Percentiles rank a stretch among this genome's conserved stretches.
Evolutionary conservation across 2,329 filamentous ascomycete genomes (phyloP).

Genomic region (Orbilia ellipsospora): DNA sequence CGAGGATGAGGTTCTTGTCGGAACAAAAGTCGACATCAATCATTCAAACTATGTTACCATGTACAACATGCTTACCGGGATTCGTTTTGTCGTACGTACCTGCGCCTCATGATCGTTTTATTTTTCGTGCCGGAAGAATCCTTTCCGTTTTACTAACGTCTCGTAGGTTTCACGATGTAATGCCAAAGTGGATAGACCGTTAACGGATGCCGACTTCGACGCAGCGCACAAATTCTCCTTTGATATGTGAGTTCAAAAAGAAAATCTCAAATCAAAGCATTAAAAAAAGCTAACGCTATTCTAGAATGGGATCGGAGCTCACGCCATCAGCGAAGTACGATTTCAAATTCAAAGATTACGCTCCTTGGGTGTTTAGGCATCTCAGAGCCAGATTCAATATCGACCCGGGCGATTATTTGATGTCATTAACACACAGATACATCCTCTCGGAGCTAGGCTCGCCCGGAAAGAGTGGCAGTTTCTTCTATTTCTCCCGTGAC

Average conservation of each 20-base stretch:
- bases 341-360: slow-evolving; percentile 99
- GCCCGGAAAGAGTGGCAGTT: slow-evolving; percentile 96
- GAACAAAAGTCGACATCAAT: slow-evolving; percentile 96
- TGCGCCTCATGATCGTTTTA: not conserved
- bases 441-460: slow-evolving; percentile 97
- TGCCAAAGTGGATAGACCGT: slow-evolving; percentile 89
- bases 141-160: not conserved
- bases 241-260: slow-evolving; percentile 78
- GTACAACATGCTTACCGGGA: slow-evolving; percentile 99
- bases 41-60: slow-evolving; percentile 98
- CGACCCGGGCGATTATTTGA: slow-evolving; percentile 96
- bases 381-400: slow-evolving; percentile 87
- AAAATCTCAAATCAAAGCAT: slow-evolving; percentile 56
- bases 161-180: slow-evolving; percentile 90
- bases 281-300: not conserved
- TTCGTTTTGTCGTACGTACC: slow-evolving; percentile 73
- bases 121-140: too few species aligned
- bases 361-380: slow-evolving; percentile 98
- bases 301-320: slow-evolving; percentile 91
- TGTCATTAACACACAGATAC: slow-evolving; percentile 98
- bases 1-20: slow-evolving; percentile 92
- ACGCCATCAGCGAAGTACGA: slow-evolving; percentile 99
- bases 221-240: slow-evolving; percentile 98
- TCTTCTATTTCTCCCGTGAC: slow-evolving; percentile 99
- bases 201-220: slow-evolving; percentile 92